Conservation (phyloP, 2,329 filamentous ascomycete species). For the Onygena corvina region DNA sequence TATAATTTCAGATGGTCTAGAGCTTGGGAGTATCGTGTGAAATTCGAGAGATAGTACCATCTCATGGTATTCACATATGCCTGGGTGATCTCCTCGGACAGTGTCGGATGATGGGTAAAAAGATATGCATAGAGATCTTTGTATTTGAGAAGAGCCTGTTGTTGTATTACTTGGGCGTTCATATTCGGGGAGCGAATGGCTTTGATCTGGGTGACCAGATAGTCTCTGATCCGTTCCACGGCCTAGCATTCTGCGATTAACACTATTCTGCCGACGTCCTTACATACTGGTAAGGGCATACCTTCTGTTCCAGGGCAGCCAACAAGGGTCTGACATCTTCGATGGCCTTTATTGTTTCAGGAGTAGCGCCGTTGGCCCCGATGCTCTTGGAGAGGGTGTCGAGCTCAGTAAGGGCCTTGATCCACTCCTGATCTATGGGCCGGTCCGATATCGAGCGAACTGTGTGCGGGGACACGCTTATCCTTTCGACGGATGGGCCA, state of each 20-base stretch:
- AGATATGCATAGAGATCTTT: slow-evolving; percentile 82
- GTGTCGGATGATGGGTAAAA: slow-evolving; percentile 63
- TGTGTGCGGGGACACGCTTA: slow-evolving; percentile 72
- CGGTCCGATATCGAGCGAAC: slow-evolving; percentile 81
- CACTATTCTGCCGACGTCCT: background rate
- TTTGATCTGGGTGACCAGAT: slow-evolving; percentile 88
- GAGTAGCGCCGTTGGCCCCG: slow-evolving; percentile 52
- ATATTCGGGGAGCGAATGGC: slow-evolving; percentile 87
- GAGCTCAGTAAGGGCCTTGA: slow-evolving; percentile 68
- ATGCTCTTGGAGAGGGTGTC: slow-evolving; percentile 65
- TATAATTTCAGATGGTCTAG: slow-evolving; percentile 78
- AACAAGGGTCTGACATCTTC: slow-evolving; percentile 76
- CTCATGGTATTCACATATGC: slow-evolving; percentile 98
- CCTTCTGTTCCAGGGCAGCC: slow-evolving; percentile 71
- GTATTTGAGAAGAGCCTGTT: slow-evolving; percentile 77
- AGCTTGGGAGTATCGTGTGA: slow-evolving; percentile 72
- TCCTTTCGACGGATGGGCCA: slow-evolving; percentile 78
- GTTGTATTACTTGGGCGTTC: slow-evolving; percentile 93
- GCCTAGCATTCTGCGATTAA: slow-evolving; percentile 41
- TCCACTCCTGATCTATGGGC: slow-evolving; percentile 78
- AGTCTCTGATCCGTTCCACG: slow-evolving; percentile 87
- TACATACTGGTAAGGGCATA: slow-evolving; percentile 26
- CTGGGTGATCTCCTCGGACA: slow-evolving; percentile 79
- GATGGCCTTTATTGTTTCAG: slow-evolving; percentile 58
- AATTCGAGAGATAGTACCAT: slow-evolving; percentile 93